phyloP scores from a whole-genome alignment of 2,329 filamentous ascomycete species.

The Epichloe glyceriae region DNA sequence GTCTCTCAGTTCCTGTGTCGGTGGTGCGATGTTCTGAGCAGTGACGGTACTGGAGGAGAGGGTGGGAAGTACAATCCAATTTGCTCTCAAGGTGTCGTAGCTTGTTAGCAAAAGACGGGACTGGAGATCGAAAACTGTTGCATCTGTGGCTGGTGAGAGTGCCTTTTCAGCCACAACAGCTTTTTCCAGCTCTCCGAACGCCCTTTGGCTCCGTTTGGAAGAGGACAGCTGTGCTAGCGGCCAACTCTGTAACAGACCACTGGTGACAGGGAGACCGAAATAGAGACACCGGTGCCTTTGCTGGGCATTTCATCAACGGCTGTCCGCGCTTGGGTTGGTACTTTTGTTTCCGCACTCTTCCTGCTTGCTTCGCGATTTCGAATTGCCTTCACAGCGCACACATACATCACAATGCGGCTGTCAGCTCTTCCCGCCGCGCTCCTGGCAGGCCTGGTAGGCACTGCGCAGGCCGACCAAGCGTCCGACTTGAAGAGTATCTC shows the following conservation, averaged over 20 bases:
- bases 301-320: slow-evolving; percentile 4
- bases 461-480: slow-evolving; percentile 34
- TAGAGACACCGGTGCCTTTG: slow-evolving; percentile 6
- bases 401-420: slow-evolving; percentile 30
- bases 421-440: slow-evolving; percentile 33
- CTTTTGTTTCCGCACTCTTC: neutral
- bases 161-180: neutral
- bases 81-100: neutral
- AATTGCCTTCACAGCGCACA: neutral
- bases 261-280: slow-evolving; percentile 1
- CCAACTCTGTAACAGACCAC: neutral
- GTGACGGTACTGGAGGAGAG: too few species aligned
- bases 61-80: neutral
- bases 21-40: too few species aligned
- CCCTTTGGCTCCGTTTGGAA: slow-evolving; percentile 9
- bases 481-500: slow-evolving; percentile 39
- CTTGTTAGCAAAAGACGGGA: neutral
- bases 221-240: slow-evolving; percentile 13
- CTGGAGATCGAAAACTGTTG: neutral
- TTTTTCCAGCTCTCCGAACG: neutral
- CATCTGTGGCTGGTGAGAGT: slow-evolving; percentile 15
- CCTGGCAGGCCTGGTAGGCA: slow-evolving; percentile 37
- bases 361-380: neutral
- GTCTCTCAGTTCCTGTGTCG: too few species aligned
- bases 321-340: neutral